Evolutionary conservation across 495 filamentous ascomycete genomes (phyloP).

Genomic region (Annulohypoxylon stygium): DNA sequence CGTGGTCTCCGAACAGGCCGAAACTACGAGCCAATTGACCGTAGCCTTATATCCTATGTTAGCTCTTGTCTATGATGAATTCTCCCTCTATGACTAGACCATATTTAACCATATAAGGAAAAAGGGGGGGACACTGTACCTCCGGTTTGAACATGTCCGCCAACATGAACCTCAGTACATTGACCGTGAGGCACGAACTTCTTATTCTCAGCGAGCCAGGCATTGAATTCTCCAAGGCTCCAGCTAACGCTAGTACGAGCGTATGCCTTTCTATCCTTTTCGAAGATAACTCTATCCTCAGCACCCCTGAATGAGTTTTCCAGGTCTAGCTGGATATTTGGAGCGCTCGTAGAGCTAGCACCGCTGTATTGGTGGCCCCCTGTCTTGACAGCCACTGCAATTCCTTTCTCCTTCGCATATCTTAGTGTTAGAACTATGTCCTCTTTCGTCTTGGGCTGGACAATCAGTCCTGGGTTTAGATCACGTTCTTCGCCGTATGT

Average conservation of each 20-base stretch:
- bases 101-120: neutral
- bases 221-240: constrained; percentile 55
- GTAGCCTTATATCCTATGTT: constrained; percentile 46
- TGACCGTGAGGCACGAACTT: constrained; percentile 60
- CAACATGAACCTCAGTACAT: constrained; percentile 57
- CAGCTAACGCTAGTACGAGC: constrained; percentile 57
- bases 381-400: constrained; percentile 56
- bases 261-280: constrained; percentile 51
- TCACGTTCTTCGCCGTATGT: constrained; percentile 51
- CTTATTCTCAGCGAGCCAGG: constrained; percentile 51
- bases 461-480: constrained; percentile 53
- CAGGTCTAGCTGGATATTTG: constrained; percentile 57
- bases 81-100: neutral
- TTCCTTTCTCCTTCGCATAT: constrained; percentile 53
- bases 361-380: constrained; percentile 60
- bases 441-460: constrained; percentile 54
- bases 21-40: constrained; percentile 58
- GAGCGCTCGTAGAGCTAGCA: constrained; percentile 54
- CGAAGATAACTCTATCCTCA: constrained; percentile 46
- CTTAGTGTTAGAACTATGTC: constrained; percentile 52
- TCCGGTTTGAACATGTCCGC: constrained; percentile 59
- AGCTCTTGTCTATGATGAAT: neutral
- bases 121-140: constrained; percentile 30
- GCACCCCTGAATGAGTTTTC: constrained; percentile 50
- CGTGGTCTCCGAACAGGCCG: constrained; percentile 59